Evolutionary conservation across 2,329 filamentous ascomycete species (phyloP), one percentile per base, ranked within the genome.

Genomic region (Neurospora sp.): DNA sequence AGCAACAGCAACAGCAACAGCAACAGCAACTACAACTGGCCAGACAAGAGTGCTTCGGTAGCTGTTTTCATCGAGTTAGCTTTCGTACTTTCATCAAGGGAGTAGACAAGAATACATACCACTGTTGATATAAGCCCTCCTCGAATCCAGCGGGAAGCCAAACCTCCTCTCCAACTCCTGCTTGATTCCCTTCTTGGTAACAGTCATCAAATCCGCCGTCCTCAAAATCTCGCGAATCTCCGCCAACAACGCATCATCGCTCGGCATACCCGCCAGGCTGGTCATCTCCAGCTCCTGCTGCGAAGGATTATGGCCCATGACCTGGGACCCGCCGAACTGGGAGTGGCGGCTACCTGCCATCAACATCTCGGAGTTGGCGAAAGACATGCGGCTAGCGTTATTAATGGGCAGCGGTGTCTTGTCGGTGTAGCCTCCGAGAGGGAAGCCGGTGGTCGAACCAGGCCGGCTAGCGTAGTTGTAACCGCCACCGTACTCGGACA

Each of bases 101-200:
- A 36, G 33, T 36, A 36, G 33, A 15, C 36, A 62, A 38, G 28
- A 69, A 15, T 71, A 87, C 91, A 82, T 89, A 95, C 92, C 92
- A 82, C 90, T 93, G 80, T 93, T 94, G 79, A 99, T 98, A 81
- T 97, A 99, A 70, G 92, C 89, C 81, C 94, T 91, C 86, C 92
- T 96, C 69, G 89, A 85, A 79, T 98, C 94, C 71, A 99, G 86
- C 71, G 89, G 88, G 73, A 97, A 89, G 72, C 92, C 92, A 77
- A 99, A 99, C 72, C 94, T 88, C 77, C 89, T 88, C 85, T 99
- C 96, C 70, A 99, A 83, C 83, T 99, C 96, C 75, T 88, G 82
- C 86, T 98, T 98, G 81, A 99, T 92, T 76, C 92, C 93, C 88
- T 99, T 99, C 89, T 99, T 99, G 74, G 96, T 99, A 62, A 99